Evolutionary conservation across 2,329 filamentous ascomycete genomes (phyloP).

Genomic region (Cercospora sp.): DNA sequence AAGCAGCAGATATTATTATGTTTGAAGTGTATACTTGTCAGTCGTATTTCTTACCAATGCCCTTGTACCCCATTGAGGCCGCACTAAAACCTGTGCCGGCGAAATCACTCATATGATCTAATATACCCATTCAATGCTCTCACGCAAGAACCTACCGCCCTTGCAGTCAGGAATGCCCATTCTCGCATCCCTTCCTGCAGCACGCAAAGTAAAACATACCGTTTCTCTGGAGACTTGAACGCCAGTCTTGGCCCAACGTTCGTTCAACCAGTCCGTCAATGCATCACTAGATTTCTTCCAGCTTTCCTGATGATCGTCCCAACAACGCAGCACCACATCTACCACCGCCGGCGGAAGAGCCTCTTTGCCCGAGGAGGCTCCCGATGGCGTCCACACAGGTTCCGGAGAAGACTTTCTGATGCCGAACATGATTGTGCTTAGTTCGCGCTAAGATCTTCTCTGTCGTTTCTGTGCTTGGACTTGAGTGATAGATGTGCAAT

Average conservation of each 20-base stretch:
- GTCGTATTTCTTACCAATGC: neutral
- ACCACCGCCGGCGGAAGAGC: conserved; percentile 27
- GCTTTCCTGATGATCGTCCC: conserved; percentile 23
- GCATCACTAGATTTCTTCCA: conserved; percentile 30
- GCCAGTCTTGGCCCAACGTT: conserved; percentile 33
- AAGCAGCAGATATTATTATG: neutral
- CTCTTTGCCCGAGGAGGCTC: conserved; percentile 9
- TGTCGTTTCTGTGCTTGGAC: neutral
- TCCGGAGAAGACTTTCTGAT: neutral
- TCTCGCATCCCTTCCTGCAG: conserved; percentile 22
- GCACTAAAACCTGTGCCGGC: neutral
- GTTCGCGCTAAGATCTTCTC: neutral
- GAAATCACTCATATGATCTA: neutral
- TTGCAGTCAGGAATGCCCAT: conserved; percentile 27
- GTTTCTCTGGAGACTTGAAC: conserved; percentile 27
- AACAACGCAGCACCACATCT: conserved; percentile 25
- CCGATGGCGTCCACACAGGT: conserved; percentile 9
- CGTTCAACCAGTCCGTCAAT: conserved; percentile 34
- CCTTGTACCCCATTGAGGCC: neutral
- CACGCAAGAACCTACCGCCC: conserved; percentile 18
- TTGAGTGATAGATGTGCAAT: neutral
- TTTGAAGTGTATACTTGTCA: neutral
- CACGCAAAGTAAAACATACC: conserved; percentile 29
- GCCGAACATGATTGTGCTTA: conserved; percentile 1
- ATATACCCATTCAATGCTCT: conserved; percentile 9